phyloP scores from a whole-genome alignment of 257 asterid species.

The Solanum gandarillasii region DNA sequence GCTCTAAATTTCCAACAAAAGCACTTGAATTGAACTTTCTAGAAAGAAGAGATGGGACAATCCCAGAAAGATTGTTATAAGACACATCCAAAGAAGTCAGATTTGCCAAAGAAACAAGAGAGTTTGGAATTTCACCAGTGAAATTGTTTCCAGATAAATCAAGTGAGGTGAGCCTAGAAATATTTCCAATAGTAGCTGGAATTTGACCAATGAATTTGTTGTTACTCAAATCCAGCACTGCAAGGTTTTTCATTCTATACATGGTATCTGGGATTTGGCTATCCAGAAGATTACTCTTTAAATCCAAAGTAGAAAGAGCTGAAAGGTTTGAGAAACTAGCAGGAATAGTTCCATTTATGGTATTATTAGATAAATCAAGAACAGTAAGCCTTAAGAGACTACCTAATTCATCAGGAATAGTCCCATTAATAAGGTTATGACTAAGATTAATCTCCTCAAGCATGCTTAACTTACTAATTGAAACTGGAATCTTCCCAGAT shows the following conservation, averaged over 20 bases:
- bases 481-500: slow-evolving; percentile 51
- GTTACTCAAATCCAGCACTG: slow-evolving; percentile 32
- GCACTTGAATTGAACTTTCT: slow-evolving; percentile 63
- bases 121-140: slow-evolving; percentile 58
- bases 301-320: slow-evolving; percentile 24
- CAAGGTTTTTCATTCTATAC: slow-evolving; percentile 26
- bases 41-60: slow-evolving; percentile 52
- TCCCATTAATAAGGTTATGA: slow-evolving; percentile 39
- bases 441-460: slow-evolving; percentile 40
- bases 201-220: slow-evolving; percentile 43
- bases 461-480: slow-evolving; percentile 34
- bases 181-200: slow-evolving; percentile 45
- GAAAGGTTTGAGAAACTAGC: slow-evolving; percentile 25
- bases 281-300: slow-evolving; percentile 33
- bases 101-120: slow-evolving; percentile 28
- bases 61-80: slow-evolving; percentile 67
- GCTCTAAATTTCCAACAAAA: slow-evolving; percentile 60
- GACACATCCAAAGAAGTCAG: slow-evolving; percentile 62
- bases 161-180: slow-evolving; percentile 34
- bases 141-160: slow-evolving; percentile 63
- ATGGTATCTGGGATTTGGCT: slow-evolving; percentile 35
- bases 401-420: slow-evolving; percentile 34
- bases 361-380: slow-evolving; percentile 45
- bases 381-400: slow-evolving; percentile 19
- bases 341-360: slow-evolving; percentile 36